phyloP scores from a whole-genome alignment of 1,284 basidiomycete genomes.

The Ceratobasidium sp. region DNA sequence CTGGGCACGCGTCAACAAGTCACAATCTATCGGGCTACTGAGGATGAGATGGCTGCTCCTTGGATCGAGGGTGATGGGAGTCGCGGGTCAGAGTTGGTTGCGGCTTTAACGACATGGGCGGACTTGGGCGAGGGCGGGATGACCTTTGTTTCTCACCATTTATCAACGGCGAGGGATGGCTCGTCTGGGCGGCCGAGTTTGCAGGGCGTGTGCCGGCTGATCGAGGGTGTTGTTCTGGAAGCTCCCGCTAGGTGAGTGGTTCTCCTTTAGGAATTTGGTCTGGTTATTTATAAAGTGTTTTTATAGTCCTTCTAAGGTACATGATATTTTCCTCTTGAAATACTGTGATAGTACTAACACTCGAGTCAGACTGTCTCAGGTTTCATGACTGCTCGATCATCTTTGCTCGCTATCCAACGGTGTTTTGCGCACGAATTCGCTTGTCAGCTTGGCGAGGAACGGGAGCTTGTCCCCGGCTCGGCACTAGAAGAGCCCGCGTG shows the following conservation, averaged over 20 bases:
- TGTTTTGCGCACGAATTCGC: constrained; percentile 39
- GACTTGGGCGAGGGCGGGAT: constrained; percentile 30
- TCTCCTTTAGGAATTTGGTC: not conserved
- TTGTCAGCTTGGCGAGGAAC: constrained; percentile 34
- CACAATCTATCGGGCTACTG: constrained; percentile 18
- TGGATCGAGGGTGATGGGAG: constrained; percentile 39
- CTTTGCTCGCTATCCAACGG: constrained; percentile 10
- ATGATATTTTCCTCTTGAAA: not conserved
- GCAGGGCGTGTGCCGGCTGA: constrained; percentile 21
- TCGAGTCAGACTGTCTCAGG: constrained; percentile 28
- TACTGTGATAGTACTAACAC: not conserved
- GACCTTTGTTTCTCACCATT: constrained; percentile 34
- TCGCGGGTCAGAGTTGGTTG: constrained; percentile 32
- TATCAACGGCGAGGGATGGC: constrained; percentile 31
- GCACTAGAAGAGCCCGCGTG: constrained; percentile 28
- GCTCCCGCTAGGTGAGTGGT: constrained; percentile 14
- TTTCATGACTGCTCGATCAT: constrained; percentile 21
- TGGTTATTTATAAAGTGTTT: constrained; percentile 19
- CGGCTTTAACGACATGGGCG: constrained; percentile 38
- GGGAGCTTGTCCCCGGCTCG: constrained; percentile 17
- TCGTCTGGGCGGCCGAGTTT: constrained; percentile 31
- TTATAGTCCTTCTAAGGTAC: constrained; percentile 37
- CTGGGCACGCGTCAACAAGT: constrained; percentile 7
- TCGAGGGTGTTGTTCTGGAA: constrained; percentile 38
- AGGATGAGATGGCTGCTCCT: not conserved